Evolutionary conservation across 768 basidiomycete species (phyloP), one percentile per base, ranked within the genome.

Genomic region (Termitomyces sp.): DNA sequence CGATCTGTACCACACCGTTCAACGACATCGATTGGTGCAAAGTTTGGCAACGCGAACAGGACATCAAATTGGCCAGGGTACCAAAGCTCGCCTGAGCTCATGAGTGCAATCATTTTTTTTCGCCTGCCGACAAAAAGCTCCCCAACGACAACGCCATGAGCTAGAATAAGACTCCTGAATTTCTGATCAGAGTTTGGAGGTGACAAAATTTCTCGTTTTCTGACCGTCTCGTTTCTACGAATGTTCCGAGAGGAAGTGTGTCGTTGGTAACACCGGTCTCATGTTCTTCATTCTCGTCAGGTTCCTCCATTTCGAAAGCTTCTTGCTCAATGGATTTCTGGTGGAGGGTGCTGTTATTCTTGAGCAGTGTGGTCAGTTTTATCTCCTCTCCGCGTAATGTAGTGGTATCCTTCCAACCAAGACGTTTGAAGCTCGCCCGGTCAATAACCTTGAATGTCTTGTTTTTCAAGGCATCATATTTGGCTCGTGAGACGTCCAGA

Each of bases 1-100:
- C 61, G 62, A 1, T 63, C 57, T 0, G 43, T 42, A 1, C 86
- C 84, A 64, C 85, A 87, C 32, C 82, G 76, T 36, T 61, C 61
- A 0, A 77, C 72, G 8, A 84, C 72, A 58, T 81, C 75, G 42
- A 59, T 51, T 14, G 80, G 66, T 26, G 83, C 71, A 63, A 87
- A 76, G n/a, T 71, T 68, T 0, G 87, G 87, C n/a, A 89, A 71
- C 26, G 75, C 63, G 66, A 86, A 88, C 64, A 77, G 74, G 62
- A 88, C 72, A 58, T 91, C 87, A n/a, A 73, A 63, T 12, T 72
- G 72, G 18, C 71, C 62, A 57, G 82, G 80, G 2, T 65, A 58
- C 75, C 81, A 79, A 1, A 84, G 50, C 55, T 86, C 83, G 5
- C 89, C 89, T 65, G 76, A 56, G 64, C 79, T 64, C 68, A 79